A percentile compares a stretch with the other conserved stretches of the same genome.
These are phyloP conservation scores for Podospora sp. DNA, from an alignment of 495 filamentous ascomycete genomes.

Conservation along the genomic window DNA sequence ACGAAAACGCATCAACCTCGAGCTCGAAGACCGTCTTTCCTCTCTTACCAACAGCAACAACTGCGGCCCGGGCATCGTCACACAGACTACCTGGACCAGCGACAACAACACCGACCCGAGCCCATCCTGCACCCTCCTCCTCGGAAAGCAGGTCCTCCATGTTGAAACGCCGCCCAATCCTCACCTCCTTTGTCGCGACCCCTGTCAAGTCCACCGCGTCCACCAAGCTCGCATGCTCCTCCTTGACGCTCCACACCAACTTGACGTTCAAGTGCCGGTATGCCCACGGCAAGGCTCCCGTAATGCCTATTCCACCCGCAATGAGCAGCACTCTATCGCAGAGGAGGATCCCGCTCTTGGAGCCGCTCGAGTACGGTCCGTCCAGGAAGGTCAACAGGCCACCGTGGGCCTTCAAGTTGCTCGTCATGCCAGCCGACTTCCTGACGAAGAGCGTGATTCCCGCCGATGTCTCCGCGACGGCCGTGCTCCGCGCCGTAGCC, in stretches of 20 bases:
- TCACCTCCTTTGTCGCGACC: conserved; percentile 34
- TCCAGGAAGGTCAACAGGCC: conserved; percentile 34
- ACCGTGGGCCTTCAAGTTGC: conserved; percentile 21
- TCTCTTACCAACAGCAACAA: conserved; percentile 19
- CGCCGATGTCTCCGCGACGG: neutral
- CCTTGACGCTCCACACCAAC: conserved; percentile 40
- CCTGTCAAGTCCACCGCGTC: conserved; percentile 30
- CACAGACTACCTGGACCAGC: conserved; percentile 38
- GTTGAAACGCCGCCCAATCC: conserved; percentile 38
- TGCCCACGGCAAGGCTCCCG: conserved; percentile 35
- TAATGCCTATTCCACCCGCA: conserved; percentile 50
- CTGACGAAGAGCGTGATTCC: conserved; percentile 27
- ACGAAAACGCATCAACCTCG: conserved; percentile 32
- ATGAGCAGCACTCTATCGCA: conserved; percentile 43
- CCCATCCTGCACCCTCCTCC: conserved; percentile 35
- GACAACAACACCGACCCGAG: conserved; percentile 42
- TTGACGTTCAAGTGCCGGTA: conserved; percentile 40
- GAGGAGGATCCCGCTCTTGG: conserved; percentile 13
- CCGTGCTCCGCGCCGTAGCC: no score
- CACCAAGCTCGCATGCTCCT: conserved; percentile 21
- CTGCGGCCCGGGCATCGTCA: conserved; percentile 29
- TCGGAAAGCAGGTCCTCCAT: conserved; percentile 27
- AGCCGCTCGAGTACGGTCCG: conserved; percentile 32
- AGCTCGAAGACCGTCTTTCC: conserved; percentile 25
- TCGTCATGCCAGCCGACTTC: conserved; percentile 33